These are phyloP conservation scores for Halophytophthora batemanensis DNA, from an alignment of 352 stramenopile species.

Conservation along the genomic window DNA sequence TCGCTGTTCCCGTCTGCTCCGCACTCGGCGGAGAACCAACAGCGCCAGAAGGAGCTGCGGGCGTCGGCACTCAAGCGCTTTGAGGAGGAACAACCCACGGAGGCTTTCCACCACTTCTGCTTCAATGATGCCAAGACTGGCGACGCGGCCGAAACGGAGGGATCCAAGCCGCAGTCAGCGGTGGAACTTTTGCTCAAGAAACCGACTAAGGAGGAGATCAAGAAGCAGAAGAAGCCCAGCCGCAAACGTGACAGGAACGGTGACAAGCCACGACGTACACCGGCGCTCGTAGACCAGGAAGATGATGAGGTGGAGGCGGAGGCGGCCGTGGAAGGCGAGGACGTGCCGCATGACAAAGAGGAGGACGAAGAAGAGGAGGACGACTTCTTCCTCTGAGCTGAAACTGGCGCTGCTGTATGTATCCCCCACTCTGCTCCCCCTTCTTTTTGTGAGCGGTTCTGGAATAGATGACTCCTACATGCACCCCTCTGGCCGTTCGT, in stretches of 20 bases:
- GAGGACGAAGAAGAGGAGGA: constrained; percentile 51
- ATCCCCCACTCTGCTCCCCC: too few relatives aligned
- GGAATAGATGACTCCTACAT: too few relatives aligned
- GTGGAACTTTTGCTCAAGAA: constrained; percentile 63
- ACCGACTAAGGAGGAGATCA: constrained; percentile 61
- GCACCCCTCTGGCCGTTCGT: too few relatives aligned
- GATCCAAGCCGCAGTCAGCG: constrained; percentile 19
- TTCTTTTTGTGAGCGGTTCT: too few relatives aligned
- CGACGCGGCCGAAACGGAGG: constrained; percentile 6
- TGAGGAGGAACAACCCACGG: constrained; percentile 47
- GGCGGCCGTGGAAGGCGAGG: constrained; percentile 11
- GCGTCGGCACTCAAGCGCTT: constrained; percentile 45
- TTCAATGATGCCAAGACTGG: constrained; percentile 50
- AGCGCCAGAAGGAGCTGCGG: constrained; percentile 46
- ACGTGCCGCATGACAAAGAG: constrained; percentile 19
- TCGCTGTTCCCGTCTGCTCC: constrained; percentile 59
- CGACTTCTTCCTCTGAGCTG: constrained; percentile 76
- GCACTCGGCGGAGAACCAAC: constrained; percentile 47
- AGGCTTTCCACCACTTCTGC: constrained; percentile 76
- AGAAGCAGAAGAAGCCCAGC: constrained; percentile 61
- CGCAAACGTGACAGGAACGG: constrained; percentile 46
- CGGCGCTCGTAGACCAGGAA: constrained; percentile 56
- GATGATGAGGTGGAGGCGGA: constrained; percentile 29
- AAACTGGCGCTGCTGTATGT: too few relatives aligned
- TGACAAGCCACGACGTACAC: constrained; percentile 24